These are phyloP conservation scores for Sporothrix humicola DNA, from an alignment of 2,329 filamentous ascomycete genomes.

Conservation along the genomic window DNA sequence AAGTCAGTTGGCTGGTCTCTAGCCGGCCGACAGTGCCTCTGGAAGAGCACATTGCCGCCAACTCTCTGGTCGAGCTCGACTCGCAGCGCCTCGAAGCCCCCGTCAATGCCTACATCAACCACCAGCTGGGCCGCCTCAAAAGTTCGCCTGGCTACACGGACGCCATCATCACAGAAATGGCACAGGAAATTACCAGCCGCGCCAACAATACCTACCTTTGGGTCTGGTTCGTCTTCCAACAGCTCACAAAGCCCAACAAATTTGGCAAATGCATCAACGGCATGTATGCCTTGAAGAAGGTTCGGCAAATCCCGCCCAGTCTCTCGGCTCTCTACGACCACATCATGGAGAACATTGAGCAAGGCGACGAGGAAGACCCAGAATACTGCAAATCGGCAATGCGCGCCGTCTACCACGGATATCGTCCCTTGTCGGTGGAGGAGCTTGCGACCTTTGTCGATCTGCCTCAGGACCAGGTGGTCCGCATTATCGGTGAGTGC, in stretches of 20 bases:
- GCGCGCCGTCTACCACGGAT: constrained; percentile 15
- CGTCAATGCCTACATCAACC: constrained; percentile 25
- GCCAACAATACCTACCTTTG: constrained; percentile 27
- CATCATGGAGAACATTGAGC: constrained; percentile 20
- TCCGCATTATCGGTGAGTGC: constrained; percentile 21
- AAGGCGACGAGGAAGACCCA: neutral
- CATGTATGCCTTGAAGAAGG: neutral
- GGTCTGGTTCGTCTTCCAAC: constrained; percentile 26
- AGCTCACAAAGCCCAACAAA: neutral
- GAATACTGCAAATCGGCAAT: constrained; percentile 3
- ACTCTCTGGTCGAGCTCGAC: constrained; percentile 20
- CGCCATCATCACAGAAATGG: neutral
- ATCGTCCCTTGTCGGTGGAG: constrained; percentile 13
- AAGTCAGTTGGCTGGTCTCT: constrained; percentile 25
- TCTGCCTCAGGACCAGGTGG: neutral
- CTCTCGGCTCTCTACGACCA: constrained; percentile 24
- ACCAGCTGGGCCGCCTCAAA: constrained; percentile 8
- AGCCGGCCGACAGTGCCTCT: constrained; percentile 21
- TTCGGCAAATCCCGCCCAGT: constrained; percentile 6
- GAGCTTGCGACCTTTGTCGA: constrained; percentile 8
- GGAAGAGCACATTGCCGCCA: neutral
- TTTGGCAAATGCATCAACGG: neutral
- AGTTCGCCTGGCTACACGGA: neutral
- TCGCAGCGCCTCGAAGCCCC: constrained; percentile 11
- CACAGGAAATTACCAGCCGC: constrained; percentile 18